Evolutionary conservation across 768 basidiomycete species (phyloP).

Genomic region (Sistotremastrum suecicum): DNA sequence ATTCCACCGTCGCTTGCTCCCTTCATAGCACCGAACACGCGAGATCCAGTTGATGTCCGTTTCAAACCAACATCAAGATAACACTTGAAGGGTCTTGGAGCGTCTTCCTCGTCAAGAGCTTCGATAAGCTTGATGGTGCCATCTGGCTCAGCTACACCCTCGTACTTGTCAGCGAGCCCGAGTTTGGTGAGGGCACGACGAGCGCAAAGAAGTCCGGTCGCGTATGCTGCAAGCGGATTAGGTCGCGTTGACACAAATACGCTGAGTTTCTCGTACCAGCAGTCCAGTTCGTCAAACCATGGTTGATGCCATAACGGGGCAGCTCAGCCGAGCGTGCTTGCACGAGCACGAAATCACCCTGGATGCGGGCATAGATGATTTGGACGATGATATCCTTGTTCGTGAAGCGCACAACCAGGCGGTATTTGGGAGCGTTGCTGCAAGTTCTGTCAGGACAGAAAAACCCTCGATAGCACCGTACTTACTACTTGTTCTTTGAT

Average conservation of each 20-base stretch:
- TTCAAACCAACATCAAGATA: constrained; percentile 98
- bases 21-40: constrained; percentile 97
- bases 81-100: constrained; percentile 96
- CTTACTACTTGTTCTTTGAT: constrained; percentile 98
- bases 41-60: constrained; percentile 94
- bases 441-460: background rate
- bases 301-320: constrained; percentile 90
- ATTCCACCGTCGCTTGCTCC: constrained; percentile 97
- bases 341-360: constrained; percentile 89
- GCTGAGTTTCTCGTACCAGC: constrained; percentile 43
- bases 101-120: constrained; percentile 77
- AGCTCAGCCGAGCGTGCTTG: constrained; percentile 86
- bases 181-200: constrained; percentile 92
- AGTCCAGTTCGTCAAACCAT: constrained; percentile 98
- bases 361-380: constrained; percentile 92
- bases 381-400: constrained; percentile 94
- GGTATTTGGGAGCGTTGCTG: constrained; percentile 94
- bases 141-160: constrained; percentile 85
- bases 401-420: constrained; percentile 97
- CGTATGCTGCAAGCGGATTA: constrained; percentile 51
- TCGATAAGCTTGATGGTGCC: constrained; percentile 78
- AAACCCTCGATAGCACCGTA: constrained; percentile 2
- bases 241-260: background rate
- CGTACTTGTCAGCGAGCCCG: constrained; percentile 94
- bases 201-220: constrained; percentile 88